phyloP scores from a whole-genome alignment of 2,329 filamentous ascomycete species.

The Fusarium cyanostomum region DNA sequence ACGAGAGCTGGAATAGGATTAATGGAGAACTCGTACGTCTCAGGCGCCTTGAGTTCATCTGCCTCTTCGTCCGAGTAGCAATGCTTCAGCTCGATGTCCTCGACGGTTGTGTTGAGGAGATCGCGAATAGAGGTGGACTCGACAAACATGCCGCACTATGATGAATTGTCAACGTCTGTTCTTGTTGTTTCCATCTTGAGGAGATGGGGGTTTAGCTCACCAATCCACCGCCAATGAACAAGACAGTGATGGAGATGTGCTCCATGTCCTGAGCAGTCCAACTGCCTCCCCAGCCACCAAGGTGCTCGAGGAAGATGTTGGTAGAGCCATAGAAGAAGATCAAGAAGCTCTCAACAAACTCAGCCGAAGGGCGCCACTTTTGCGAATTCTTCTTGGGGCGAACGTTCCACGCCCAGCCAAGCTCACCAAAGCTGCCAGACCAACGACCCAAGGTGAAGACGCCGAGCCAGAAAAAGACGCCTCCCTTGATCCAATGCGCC shows the following conservation, averaged over 20 bases:
- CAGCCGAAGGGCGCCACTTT: conserved; percentile 79
- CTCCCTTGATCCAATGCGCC: conserved; percentile 94
- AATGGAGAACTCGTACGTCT: conserved; percentile 77
- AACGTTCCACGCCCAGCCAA: conserved; percentile 96
- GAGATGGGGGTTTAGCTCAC: conserved; percentile 56
- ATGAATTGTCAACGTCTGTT: conserved; percentile 35
- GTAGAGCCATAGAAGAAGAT: conserved; percentile 91
- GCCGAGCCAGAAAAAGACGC: conserved; percentile 94
- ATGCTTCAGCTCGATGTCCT: conserved; percentile 47
- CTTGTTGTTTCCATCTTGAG: background rate
- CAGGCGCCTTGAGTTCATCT: conserved; percentile 65
- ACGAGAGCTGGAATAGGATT: conserved; percentile 90
- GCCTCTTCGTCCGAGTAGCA: conserved; percentile 56
- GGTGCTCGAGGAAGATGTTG: conserved; percentile 92
- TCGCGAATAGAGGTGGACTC: conserved; percentile 77
- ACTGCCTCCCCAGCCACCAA: conserved; percentile 73
- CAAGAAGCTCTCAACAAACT: conserved; percentile 88
- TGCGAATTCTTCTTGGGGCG: conserved; percentile 68
- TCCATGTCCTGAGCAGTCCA: conserved; percentile 88
- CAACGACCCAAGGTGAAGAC: conserved; percentile 87
- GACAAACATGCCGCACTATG: conserved; percentile 81
- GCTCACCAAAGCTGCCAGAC: conserved; percentile 88
- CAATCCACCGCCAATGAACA: conserved; percentile 93
- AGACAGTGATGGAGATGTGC: conserved; percentile 89
- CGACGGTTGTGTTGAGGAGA: conserved; percentile 67